Percentiles rank a stretch among this genome's conserved stretches.
phyloP scores from a whole-genome alignment of 345 rosid species.

The Streptanthus diversifolius region DNA sequence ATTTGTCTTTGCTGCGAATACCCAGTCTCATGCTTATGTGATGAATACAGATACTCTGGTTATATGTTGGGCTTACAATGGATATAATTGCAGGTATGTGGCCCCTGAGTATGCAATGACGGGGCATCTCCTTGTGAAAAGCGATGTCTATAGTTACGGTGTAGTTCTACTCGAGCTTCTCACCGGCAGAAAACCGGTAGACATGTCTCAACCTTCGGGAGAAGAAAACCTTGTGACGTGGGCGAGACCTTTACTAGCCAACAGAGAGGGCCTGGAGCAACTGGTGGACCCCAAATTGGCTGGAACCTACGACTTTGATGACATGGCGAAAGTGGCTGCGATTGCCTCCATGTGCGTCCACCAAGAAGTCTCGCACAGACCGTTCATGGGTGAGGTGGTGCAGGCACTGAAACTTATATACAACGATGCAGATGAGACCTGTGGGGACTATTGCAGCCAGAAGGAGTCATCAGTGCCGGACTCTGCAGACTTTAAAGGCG shows the following conservation, averaged over 20 bases:
- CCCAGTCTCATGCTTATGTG: neutral
- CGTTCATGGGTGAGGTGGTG: constrained; percentile 99
- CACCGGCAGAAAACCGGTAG: constrained; percentile 94
- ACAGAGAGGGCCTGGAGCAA: constrained; percentile 80
- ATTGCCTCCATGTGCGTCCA: constrained; percentile 99
- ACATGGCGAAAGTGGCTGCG: constrained; percentile 97
- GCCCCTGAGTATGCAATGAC: constrained; percentile 99
- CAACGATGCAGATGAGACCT: constrained; percentile 75
- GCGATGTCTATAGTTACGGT: constrained; percentile 97
- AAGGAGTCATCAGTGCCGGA: constrained; percentile 80
- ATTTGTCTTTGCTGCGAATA: neutral
- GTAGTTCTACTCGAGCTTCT: constrained; percentile 99
- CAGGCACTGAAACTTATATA: constrained; percentile 96
- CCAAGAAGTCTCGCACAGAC: constrained; percentile 87
- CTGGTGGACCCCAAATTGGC: constrained; percentile 79
- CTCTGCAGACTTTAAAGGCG: constrained; percentile 66
- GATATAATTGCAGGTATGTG: constrained; percentile 64
- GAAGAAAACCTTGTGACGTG: constrained; percentile 96
- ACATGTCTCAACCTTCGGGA: constrained; percentile 97
- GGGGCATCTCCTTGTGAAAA: constrained; percentile 96
- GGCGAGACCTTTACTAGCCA: constrained; percentile 89
- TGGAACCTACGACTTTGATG: constrained; percentile 72
- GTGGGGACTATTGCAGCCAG: constrained; percentile 78
- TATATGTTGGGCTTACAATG: neutral
- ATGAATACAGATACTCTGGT: constrained; percentile 2